phyloP scores from a whole-genome alignment of 2,329 filamentous ascomycete species.

The Penicillium corylophilum region DNA sequence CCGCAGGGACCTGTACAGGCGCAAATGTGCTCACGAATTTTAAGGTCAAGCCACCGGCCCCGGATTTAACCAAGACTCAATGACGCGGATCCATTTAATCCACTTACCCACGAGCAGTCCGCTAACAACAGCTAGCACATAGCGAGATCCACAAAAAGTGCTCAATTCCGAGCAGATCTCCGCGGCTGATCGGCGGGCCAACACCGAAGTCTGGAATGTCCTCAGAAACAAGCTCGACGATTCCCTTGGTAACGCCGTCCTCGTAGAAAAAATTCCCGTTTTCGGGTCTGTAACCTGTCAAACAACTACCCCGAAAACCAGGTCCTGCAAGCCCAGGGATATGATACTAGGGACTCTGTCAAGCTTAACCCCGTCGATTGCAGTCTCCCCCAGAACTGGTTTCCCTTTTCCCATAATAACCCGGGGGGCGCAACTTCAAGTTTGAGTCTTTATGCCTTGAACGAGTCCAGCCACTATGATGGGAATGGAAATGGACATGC shows the following conservation, averaged over 20 bases:
- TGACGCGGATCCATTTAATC: not conserved
- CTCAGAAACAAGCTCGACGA: slow-evolving; percentile 2
- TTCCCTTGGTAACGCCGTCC: slow-evolving; percentile 4
- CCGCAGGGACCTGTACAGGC: too few species aligned
- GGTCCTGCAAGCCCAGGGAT: not conserved
- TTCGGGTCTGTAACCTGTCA: slow-evolving; percentile 10
- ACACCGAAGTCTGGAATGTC: slow-evolving; percentile 1
- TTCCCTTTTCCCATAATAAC: not conserved
- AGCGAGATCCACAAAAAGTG: slow-evolving; percentile 18
- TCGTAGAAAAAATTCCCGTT: slow-evolving; percentile 5
- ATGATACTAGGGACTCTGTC: slow-evolving; percentile 1
- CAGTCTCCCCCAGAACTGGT: not conserved
- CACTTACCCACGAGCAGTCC: not conserved
- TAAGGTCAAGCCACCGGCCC: too few species aligned
- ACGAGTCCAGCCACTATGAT: slow-evolving; percentile 8
- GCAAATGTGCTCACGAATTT: slow-evolving; percentile 24
- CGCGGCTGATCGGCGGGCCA: slow-evolving; percentile 12
- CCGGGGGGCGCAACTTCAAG: not conserved
- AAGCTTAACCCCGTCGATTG: slow-evolving; percentile 2
- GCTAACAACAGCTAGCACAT: not conserved
- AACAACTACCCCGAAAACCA: not conserved
- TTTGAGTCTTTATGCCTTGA: not conserved
- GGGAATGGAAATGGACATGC: slow-evolving; percentile 21
- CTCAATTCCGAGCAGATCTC: slow-evolving; percentile 29
- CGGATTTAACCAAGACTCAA: not conserved